phyloP scores from a whole-genome alignment of 768 basidiomycete genomes.

The Xerocomellus chrysenteron region DNA sequence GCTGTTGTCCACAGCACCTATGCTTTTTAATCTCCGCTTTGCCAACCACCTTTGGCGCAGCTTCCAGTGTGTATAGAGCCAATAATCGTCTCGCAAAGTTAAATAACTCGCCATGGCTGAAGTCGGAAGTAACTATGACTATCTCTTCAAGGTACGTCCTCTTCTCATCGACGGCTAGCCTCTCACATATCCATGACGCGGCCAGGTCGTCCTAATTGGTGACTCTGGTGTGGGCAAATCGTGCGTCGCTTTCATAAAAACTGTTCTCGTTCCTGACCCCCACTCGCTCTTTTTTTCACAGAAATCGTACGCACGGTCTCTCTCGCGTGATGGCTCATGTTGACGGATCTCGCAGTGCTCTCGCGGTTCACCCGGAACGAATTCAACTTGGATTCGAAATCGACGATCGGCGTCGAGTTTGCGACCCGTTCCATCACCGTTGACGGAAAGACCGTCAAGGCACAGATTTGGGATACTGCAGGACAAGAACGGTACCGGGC shows the following conservation, averaged over 20 bases:
- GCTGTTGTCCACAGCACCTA: too few species aligned
- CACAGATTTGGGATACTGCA: slow-evolving; percentile 99
- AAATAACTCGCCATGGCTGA: slow-evolving; percentile 63
- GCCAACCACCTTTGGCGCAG: not conserved
- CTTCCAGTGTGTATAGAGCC: too few species aligned
- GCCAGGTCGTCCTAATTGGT: slow-evolving; percentile 95
- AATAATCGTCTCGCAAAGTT: too few species aligned
- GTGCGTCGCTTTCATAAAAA: slow-evolving; percentile 53
- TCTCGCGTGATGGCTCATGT: not conserved
- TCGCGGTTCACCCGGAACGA: slow-evolving; percentile 99
- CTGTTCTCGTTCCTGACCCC: not conserved
- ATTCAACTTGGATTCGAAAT: slow-evolving; percentile 99
- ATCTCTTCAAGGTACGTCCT: slow-evolving; percentile 86
- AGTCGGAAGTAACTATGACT: slow-evolving; percentile 90
- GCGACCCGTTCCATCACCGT: slow-evolving; percentile 93
- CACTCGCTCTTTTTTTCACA: slow-evolving; percentile 8
- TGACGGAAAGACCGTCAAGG: slow-evolving; percentile 96
- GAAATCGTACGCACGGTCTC: slow-evolving; percentile 33
- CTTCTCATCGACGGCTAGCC: not conserved
- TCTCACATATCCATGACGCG: not conserved
- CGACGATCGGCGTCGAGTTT: slow-evolving; percentile 99
- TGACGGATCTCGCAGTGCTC: slow-evolving; percentile 62
- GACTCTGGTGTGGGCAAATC: slow-evolving; percentile 99
- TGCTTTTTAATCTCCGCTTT: slow-evolving; percentile 33
- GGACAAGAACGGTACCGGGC: slow-evolving; percentile 98